A percentile compares a stretch with the other conserved stretches of the same genome.
These are phyloP conservation scores for Claviceps paspali DNA, from an alignment of 2,329 filamentous ascomycete species.

Conservation along the genomic window DNA sequence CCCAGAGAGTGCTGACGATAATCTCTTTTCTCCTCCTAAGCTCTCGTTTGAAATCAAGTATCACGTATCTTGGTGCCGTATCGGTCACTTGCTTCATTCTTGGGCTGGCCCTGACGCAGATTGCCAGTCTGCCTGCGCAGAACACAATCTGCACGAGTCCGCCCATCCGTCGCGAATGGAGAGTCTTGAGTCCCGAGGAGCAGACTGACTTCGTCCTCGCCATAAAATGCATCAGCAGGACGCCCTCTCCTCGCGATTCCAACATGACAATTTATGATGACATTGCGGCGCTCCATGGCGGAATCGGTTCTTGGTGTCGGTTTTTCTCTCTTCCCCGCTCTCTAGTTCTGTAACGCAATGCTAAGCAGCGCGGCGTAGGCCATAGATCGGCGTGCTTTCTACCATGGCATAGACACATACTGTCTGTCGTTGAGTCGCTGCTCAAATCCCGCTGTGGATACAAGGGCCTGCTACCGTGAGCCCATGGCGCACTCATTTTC, in stretches of 20 bases:
- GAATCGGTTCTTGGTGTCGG: slow-evolving; percentile 4
- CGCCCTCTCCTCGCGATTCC: neutral
- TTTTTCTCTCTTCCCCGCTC: neutral
- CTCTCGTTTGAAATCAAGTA: too few relatives aligned
- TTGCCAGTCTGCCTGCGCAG: neutral
- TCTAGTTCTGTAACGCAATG: too few relatives aligned
- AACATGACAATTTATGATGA: slow-evolving; percentile 4
- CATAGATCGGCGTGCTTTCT: slow-evolving; percentile 5
- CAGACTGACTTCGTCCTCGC: slow-evolving; percentile 1
- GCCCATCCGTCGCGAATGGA: too few relatives aligned
- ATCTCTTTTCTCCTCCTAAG: too few relatives aligned
- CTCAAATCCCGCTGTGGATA: neutral
- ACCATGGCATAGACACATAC: slow-evolving; percentile 4
- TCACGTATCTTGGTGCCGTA: neutral
- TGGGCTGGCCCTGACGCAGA: neutral
- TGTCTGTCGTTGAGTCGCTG: neutral
- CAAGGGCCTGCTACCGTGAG: neutral
- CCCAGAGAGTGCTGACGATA: too few relatives aligned
- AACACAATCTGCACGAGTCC: neutral
- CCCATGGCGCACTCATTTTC: too few relatives aligned
- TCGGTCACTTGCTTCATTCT: neutral
- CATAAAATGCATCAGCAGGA: neutral
- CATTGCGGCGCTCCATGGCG: slow-evolving; percentile 4
- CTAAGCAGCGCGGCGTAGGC: too few relatives aligned
- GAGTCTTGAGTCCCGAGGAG: neutral